Evolutionary conservation across 441 rosid species (phyloP), one percentile per base, ranked within the genome.

Genomic region (Adansonia rubrostipa): DNA sequence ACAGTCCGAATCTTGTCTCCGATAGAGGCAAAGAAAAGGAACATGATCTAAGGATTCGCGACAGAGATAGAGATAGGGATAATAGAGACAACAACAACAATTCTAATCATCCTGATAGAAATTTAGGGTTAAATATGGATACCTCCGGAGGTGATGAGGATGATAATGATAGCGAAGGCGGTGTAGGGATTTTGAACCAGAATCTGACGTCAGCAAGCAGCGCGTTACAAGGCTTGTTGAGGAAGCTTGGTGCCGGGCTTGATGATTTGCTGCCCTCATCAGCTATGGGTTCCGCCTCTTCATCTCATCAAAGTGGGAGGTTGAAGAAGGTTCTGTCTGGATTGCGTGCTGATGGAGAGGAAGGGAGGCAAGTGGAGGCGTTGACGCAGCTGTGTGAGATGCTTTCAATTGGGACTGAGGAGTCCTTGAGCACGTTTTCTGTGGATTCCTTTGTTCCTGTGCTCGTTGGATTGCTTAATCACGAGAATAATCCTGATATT

Each of bases 1-100:
- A 70, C 57, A 77, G 15, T 69, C 58, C 67, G 22, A 77, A 77
- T 24, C 45, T 63, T 4, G 58, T 75, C 40, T 86, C 95, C 10
- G 98, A 97, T 53, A 97, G 95, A 82, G 99, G 99, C 0, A 97
- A 97, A 74, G 99, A 95, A 84, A 97, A 97, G 78, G 99, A 97
- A 80, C 97, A 91, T 28, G 96, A 92, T 10, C 90, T 83, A 77
- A 82, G 91, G 88, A 84, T 82, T 72, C 86, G 93, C 63, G 94
- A 84, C 20, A 58, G 63, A 22, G 64, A 60, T 19, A 81, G 86
- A 45, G 89, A 87, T 3, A 82, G 85, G 36, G 87, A 84, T 6
- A 79, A 85, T 79, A 86, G 84, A 61, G 77, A 86, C 24, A 82
- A 33, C 5, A 9, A 10, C 13, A 24, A 74, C 28, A 57, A 44